phyloP scores from a whole-genome alignment of 805 yeast species.

The Teunomyces stri region DNA sequence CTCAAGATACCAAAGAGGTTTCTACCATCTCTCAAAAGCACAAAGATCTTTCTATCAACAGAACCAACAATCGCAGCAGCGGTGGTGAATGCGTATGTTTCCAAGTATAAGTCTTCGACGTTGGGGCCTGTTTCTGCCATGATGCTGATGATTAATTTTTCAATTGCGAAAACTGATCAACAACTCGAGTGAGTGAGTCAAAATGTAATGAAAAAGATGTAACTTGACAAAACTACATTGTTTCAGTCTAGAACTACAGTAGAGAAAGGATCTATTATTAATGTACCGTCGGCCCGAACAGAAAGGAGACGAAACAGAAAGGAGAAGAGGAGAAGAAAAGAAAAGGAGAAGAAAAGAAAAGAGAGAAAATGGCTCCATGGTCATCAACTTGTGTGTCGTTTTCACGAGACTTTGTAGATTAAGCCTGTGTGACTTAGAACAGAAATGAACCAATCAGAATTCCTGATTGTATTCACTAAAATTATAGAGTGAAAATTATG shows the following conservation, averaged over 20 bases:
- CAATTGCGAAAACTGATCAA: neutral
- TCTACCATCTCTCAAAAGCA: slow-evolving; percentile 85
- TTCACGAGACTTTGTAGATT: too few relatives aligned
- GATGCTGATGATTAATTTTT: neutral
- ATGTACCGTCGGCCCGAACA: neutral
- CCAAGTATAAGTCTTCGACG: slow-evolving; percentile 61
- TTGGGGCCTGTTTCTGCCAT: slow-evolving; percentile 24
- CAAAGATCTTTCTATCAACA: slow-evolving; percentile 79
- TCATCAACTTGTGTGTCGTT: too few relatives aligned
- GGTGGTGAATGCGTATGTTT: slow-evolving; percentile 80
- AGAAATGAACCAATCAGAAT: too few relatives aligned
- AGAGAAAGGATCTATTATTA: too few relatives aligned
- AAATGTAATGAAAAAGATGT: neutral
- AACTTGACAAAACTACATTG: too few relatives aligned
- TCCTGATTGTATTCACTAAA: too few relatives aligned
- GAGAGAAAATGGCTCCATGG: too few relatives aligned
- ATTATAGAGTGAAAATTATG: too few relatives aligned
- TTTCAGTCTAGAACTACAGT: too few relatives aligned
- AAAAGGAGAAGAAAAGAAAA: neutral
- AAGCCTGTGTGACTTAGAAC: too few relatives aligned
- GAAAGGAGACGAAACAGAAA: neutral
- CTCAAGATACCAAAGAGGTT: slow-evolving; percentile 84
- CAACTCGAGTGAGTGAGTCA: neutral
- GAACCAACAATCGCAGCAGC: slow-evolving; percentile 90
- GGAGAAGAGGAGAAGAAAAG: neutral